These are phyloP conservation scores for Nakazawaea ernobii DNA, from an alignment of 805 yeast species.

Conservation along the genomic window DNA sequence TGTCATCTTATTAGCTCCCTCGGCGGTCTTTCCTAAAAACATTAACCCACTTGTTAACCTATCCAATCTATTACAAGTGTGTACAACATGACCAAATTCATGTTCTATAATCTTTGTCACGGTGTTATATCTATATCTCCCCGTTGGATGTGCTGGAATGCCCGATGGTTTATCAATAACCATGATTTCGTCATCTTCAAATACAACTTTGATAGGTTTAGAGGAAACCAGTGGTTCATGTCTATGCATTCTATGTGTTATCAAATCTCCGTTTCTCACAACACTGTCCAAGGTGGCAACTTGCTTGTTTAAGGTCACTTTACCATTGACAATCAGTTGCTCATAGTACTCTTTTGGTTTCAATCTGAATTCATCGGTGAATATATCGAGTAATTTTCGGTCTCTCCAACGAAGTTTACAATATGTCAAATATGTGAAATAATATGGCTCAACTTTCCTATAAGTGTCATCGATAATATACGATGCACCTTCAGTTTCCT, in stretches of 20 bases:
- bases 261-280: constrained; percentile 76
- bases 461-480: constrained; percentile 55
- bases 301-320: constrained; percentile 65
- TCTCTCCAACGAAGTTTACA: constrained; percentile 92
- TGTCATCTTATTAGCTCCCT: constrained; percentile 72
- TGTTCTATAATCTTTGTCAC: constrained; percentile 72
- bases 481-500: constrained; percentile 52
- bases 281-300: constrained; percentile 60
- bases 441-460: constrained; percentile 78
- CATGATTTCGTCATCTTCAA: constrained; percentile 67
- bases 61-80: constrained; percentile 85
- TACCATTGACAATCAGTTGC: constrained; percentile 50
- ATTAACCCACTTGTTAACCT: constrained; percentile 88
- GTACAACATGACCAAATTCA: constrained; percentile 62
- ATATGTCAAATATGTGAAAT: constrained; percentile 82
- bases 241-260: constrained; percentile 73
- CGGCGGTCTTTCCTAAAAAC: constrained; percentile 81
- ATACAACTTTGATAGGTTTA: constrained; percentile 55
- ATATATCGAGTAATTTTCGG: constrained; percentile 72
- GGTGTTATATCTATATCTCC: constrained; percentile 70
- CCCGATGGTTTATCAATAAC: constrained; percentile 94
- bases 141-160: constrained; percentile 94
- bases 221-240: constrained; percentile 85
- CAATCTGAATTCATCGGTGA: constrained; percentile 80
- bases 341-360: constrained; percentile 61